Base-by-base conservation (phyloP, 202 grass and related monocot genomes). In the Setaria viridis region DNA sequence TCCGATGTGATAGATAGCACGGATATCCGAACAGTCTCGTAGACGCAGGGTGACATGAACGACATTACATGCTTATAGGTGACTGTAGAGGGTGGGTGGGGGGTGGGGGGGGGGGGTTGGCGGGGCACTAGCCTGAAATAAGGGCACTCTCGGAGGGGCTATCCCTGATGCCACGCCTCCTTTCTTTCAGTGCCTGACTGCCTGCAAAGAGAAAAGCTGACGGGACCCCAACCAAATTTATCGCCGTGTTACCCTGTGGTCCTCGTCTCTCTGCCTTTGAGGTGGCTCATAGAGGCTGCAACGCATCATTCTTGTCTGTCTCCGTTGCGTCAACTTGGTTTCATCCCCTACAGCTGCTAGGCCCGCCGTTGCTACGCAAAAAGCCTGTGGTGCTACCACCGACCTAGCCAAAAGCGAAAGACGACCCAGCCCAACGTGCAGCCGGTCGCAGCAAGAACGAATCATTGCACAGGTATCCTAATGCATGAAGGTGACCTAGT, bases 311-410 rank as follows among this genome's bases (percentile, higher is more conserved):
- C 70, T 85, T 85, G 76, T 80, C 69, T 84, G 39, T 53, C 51
- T 76, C 82, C 60, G 15, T 68, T 75, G 32, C 77, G 19, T 76
- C 62, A 62, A 74, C 60, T 69, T 88, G 20, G 56, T 37, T n/a
- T 63, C 60, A 51, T 13, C 15, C 79, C 66, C 32, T 51, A 78
- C 74, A 82, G 59, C 42, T 13, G 7, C 42, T 83, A 74, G 84
- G 67, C 74, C 74, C 85, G 69, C 54, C 30, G 0, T 80, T 64
- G 58, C 74, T 59, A 82, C 64, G 53, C 69, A 67, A 89, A 87
- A 91, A 83, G 83, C 74, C 62, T 80, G 81, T 16, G 25, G 64
- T 30, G 81, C 87, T 89, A 79, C 72, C 77, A 91, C 84, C 92
- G 77, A 82, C 87, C 86, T 87, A 89, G 67, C 81, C 77, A 66